A percentile compares a stretch with the other conserved stretches of the same genome.
phyloP scores from a whole-genome alignment of 2,329 filamentous ascomycete genomes.

The Trichoderma sp. region DNA sequence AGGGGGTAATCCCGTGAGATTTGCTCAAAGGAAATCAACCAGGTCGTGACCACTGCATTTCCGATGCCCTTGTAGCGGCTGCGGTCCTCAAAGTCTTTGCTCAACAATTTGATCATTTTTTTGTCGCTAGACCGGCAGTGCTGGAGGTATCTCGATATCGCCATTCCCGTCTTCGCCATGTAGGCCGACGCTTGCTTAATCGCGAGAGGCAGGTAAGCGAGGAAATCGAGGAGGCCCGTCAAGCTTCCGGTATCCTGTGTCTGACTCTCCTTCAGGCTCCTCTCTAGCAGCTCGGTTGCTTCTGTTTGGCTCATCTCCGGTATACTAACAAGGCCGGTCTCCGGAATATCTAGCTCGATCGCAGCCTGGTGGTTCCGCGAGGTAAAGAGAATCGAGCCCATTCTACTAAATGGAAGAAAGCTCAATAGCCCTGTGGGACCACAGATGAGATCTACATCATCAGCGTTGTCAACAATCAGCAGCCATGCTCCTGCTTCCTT shows the following conservation, averaged over 20 bases:
- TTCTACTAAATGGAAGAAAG: conserved; percentile 22
- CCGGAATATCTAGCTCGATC: conserved; percentile 14
- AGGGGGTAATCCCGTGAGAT: conserved; percentile 32
- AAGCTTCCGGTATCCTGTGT: conserved; percentile 28
- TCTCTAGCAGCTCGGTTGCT: conserved; percentile 31
- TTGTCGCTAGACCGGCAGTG: conserved; percentile 31
- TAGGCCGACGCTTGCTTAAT: conserved; percentile 41
- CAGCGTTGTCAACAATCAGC: conserved; percentile 48
- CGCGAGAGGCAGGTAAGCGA: conserved; percentile 39
- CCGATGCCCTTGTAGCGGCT: conserved; percentile 31
- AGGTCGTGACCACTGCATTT: conserved; percentile 39
- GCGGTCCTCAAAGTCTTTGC: conserved; percentile 36
- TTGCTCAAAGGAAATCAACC: conserved; percentile 39
- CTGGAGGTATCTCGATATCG: conserved; percentile 32
- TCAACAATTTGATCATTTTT: conserved; percentile 33
- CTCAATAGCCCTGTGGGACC: conserved; percentile 7
- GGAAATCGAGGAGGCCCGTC: conserved; percentile 35
- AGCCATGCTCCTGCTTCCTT: conserved; percentile 39
- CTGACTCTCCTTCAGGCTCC: conserved; percentile 27
- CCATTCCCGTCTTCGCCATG: conserved; percentile 35
- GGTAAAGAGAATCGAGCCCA: conserved; percentile 28
- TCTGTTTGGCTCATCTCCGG: conserved; percentile 31
- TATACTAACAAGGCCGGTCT: conserved; percentile 30
- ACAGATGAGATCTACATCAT: conserved; percentile 40
- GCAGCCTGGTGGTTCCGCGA: conserved; percentile 23